These are phyloP conservation scores for Lecanicillium sp. DNA, from an alignment of 2,329 filamentous ascomycete genomes.

Conservation along the genomic window DNA sequence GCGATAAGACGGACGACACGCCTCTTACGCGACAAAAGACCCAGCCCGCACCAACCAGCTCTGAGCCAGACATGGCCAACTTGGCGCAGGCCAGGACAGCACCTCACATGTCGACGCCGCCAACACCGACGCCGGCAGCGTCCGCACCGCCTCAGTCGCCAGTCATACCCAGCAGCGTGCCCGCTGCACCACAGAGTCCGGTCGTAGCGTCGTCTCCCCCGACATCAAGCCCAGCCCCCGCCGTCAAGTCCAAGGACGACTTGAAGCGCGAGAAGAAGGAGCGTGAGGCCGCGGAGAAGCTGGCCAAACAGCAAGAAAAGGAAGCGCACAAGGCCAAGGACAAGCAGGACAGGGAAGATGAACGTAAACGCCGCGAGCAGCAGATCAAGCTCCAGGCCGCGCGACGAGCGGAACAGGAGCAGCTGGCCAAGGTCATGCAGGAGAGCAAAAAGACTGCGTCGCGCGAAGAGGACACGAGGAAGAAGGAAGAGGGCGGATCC, in stretches of 20 bases:
- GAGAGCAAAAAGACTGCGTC: slow-evolving; percentile 56
- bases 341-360: slow-evolving; percentile 29
- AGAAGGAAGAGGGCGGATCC: slow-evolving; percentile 30
- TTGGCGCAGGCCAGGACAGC: slow-evolving; percentile 62
- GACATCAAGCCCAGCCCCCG: slow-evolving; percentile 9
- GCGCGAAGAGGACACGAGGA: slow-evolving; percentile 38
- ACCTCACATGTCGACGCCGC: slow-evolving; percentile 28
- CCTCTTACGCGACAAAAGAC: slow-evolving; percentile 44
- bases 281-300: slow-evolving; percentile 47
- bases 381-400: slow-evolving; percentile 45
- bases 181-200: slow-evolving; percentile 11
- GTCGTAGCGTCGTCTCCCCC: slow-evolving; percentile 9
- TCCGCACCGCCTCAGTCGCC: slow-evolving; percentile 7
- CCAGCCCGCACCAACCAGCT: slow-evolving; percentile 35
- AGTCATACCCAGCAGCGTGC: not conserved
- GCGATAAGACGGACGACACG: slow-evolving; percentile 34
- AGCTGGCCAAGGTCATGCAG: slow-evolving; percentile 56
- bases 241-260: slow-evolving; percentile 45
- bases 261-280: slow-evolving; percentile 65
- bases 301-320: slow-evolving; percentile 45
- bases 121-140: slow-evolving; percentile 7
- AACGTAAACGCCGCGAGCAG: slow-evolving; percentile 38
- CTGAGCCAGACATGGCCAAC: slow-evolving; percentile 46
- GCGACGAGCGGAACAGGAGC: slow-evolving; percentile 50
- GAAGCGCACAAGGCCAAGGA: slow-evolving; percentile 34